A percentile compares a stretch with the other conserved stretches of the same genome.
These are phyloP conservation scores for Claviceps cyperi DNA, from an alignment of 2,329 filamentous ascomycete genomes.

Conservation along the genomic window DNA sequence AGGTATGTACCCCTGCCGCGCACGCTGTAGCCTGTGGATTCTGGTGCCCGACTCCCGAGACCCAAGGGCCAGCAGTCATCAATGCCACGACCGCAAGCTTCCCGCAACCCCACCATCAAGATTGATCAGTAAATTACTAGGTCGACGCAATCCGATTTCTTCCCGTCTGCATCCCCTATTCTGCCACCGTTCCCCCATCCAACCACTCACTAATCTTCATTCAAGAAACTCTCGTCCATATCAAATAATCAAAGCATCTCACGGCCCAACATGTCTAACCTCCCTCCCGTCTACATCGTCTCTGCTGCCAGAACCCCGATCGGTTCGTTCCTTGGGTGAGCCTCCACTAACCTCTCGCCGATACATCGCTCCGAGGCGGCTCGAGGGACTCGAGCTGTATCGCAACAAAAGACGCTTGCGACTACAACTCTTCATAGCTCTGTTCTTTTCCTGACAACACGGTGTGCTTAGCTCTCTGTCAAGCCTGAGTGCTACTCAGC, in stretches of 20 bases:
- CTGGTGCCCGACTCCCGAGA: no score
- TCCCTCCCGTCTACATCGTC: constrained; percentile 90
- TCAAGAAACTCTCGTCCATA: neutral
- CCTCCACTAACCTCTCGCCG: constrained; percentile 1
- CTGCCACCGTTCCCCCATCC: constrained; percentile 1
- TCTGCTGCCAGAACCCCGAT: constrained; percentile 81
- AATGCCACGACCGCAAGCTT: neutral
- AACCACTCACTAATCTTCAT: neutral
- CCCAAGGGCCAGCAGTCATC: no score
- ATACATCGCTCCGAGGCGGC: neutral
- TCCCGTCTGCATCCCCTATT: neutral
- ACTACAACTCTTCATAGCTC: neutral
- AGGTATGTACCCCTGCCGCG: no score
- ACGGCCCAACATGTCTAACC: constrained; percentile 12
- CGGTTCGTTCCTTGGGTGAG: constrained; percentile 84
- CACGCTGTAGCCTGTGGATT: no score
- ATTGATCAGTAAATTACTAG: neutral
- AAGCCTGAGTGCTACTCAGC: constrained; percentile 69
- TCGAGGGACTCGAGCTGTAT: neutral
- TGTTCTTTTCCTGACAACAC: neutral
- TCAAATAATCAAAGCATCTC: neutral
- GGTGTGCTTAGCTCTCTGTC: constrained; percentile 57
- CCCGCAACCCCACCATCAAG: neutral
- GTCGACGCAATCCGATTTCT: neutral
- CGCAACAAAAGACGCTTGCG: neutral